A percentile compares a stretch with the other conserved stretches of the same genome.
Conservation (phyloP, 2,329 filamentous ascomycete species). For the Fusarium papillatum region DNA sequence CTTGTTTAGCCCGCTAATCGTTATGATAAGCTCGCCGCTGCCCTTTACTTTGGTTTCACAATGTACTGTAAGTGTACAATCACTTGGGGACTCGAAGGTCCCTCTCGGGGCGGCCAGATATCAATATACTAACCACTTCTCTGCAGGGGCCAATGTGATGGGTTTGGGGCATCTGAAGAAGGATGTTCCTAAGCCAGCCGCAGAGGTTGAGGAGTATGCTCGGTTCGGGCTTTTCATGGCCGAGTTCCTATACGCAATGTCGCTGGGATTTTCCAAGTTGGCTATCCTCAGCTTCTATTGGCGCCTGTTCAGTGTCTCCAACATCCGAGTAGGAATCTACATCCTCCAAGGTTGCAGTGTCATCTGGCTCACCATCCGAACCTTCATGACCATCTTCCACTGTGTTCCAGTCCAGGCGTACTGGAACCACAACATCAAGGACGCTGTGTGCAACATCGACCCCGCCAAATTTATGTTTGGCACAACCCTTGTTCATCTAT, state of each 20-base stretch:
- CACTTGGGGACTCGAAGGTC: background rate
- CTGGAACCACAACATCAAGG: constrained; percentile 31
- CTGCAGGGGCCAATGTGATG: constrained; percentile 22
- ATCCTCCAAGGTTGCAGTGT: constrained; percentile 28
- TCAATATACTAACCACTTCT: constrained; percentile 5
- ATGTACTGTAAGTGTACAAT: constrained; percentile 24
- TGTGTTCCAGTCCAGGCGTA: constrained; percentile 28
- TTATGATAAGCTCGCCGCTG: constrained; percentile 5
- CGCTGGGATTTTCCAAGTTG: constrained; percentile 31
- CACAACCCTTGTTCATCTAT: constrained; percentile 29
- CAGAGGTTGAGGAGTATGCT: constrained; percentile 27
- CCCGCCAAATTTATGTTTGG: constrained; percentile 36
- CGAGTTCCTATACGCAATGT: constrained; percentile 29
- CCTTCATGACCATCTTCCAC: constrained; percentile 36
- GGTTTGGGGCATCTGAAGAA: constrained; percentile 23
- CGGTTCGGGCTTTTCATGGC: constrained; percentile 29
- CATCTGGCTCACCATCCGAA: constrained; percentile 34
- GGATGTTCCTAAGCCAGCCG: constrained; percentile 15
- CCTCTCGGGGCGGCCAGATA: too few species aligned
- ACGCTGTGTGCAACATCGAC: constrained; percentile 27
- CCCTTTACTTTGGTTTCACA: constrained; percentile 26
- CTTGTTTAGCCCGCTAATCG: background rate
- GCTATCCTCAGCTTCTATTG: constrained; percentile 33
- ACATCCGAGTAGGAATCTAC: constrained; percentile 26
- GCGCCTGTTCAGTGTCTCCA: constrained; percentile 31